Conservation (phyloP, 345 rosid species). For the Brassica incana region DNA sequence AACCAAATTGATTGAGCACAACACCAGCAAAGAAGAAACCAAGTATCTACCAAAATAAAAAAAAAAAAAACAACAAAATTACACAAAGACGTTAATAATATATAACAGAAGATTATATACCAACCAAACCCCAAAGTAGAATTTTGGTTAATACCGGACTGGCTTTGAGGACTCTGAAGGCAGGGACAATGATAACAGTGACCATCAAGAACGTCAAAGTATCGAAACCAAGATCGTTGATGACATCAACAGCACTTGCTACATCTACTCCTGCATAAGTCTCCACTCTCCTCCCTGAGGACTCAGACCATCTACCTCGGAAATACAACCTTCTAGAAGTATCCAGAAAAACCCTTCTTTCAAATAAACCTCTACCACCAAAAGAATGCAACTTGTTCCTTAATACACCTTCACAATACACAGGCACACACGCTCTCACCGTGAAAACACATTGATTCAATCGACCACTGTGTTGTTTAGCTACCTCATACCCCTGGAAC, state of each 20-base stretch:
- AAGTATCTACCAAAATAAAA: constrained; percentile 62
- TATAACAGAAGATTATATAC: background rate
- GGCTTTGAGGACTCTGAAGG: constrained; percentile 73
- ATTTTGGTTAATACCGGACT: constrained; percentile 74
- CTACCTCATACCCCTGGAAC: constrained; percentile 56
- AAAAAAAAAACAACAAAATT: background rate
- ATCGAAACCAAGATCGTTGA: constrained; percentile 94
- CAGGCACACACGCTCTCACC: constrained; percentile 30
- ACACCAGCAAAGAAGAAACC: constrained; percentile 98
- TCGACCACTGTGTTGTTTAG: constrained; percentile 39
- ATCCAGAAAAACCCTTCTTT: constrained; percentile 36
- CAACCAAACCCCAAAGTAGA: background rate
- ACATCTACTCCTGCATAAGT: constrained; percentile 60
- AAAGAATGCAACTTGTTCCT: constrained; percentile 38
- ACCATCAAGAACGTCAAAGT: constrained; percentile 90
- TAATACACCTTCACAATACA: constrained; percentile 31
- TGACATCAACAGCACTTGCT: constrained; percentile 79
- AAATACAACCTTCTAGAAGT: constrained; percentile 40
- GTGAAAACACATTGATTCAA: constrained; percentile 40
- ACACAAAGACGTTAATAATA: background rate
- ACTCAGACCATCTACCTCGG: constrained; percentile 39
- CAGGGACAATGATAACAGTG: constrained; percentile 89
- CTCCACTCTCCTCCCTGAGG: constrained; percentile 41
- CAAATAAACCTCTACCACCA: constrained; percentile 36
- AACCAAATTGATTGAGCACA: constrained; percentile 86